Percentiles rank a stretch among this genome's conserved stretches.
phyloP scores from a whole-genome alignment of 352 stramenopile genomes.

The Globisporangium nodosum region DNA sequence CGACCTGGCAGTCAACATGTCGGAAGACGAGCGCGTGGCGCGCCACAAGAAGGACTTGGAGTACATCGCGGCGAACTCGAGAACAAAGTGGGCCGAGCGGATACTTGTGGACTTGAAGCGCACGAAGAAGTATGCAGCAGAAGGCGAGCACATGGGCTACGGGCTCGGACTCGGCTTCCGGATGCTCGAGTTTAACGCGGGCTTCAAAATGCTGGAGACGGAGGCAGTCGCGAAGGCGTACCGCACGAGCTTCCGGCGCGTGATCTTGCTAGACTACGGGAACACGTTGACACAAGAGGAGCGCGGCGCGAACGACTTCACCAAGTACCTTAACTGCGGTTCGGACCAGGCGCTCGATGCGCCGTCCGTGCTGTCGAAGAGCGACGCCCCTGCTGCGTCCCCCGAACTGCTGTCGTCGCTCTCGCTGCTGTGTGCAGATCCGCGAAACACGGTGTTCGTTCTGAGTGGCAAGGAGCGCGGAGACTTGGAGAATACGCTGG shows the following conservation, averaged over 20 bases:
- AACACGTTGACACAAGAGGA: conserved; percentile 95
- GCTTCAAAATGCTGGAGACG: conserved; percentile 93
- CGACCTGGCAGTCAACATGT: conserved; percentile 63
- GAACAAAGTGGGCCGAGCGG: conserved; percentile 95
- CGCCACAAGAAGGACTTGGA: conserved; percentile 80
- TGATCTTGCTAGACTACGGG: conserved; percentile 98
- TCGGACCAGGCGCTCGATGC: conserved; percentile 22
- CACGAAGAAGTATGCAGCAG: conserved; percentile 72
- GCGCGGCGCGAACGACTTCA: conserved; percentile 58
- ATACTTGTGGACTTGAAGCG: conserved; percentile 98
- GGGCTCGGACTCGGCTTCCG: conserved; percentile 95
- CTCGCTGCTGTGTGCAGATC: conserved; percentile 90
- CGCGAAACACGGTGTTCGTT: conserved; percentile 98
- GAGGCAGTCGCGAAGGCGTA: conserved; percentile 90
- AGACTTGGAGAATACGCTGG: conserved; percentile 92
- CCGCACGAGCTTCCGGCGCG: conserved; percentile 67
- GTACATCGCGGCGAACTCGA: conserved; percentile 95
- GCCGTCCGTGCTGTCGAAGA: conserved; percentile 25
- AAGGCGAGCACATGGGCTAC: conserved; percentile 92
- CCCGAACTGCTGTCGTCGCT: conserved; percentile 86
- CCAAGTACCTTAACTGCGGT: conserved; percentile 72
- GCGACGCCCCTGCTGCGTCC: conserved; percentile 41
- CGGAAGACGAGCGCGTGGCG: conserved; percentile 52
- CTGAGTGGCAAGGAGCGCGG: conserved; percentile 95
- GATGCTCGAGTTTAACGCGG: conserved; percentile 95